A percentile compares a stretch with the other conserved stretches of the same genome.
These are phyloP conservation scores for Pestalotiopsis sp. DNA, from an alignment of 2,329 filamentous ascomycete genomes.

Conservation along the genomic window DNA sequence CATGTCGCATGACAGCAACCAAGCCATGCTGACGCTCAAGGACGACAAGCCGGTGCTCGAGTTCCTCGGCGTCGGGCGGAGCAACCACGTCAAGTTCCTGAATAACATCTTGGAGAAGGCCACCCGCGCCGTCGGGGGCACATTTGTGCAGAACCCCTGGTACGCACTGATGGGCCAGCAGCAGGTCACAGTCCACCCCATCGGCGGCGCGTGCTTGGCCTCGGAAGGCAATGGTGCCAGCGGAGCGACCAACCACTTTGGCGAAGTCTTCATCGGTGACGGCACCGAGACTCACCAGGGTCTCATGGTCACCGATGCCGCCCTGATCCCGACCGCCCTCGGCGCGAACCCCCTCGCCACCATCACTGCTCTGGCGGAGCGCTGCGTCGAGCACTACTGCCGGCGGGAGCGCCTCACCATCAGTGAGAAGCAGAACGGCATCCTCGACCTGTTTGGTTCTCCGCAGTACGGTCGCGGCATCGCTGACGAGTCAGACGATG, in stretches of 20 bases:
- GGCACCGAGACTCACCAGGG: constrained; percentile 54
- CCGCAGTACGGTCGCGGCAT: constrained; percentile 40
- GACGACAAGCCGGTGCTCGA: constrained; percentile 61
- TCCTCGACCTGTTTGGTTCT: constrained; percentile 56
- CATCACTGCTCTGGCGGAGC: constrained; percentile 68
- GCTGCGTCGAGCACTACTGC: constrained; percentile 56
- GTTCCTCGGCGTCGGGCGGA: constrained; percentile 60
- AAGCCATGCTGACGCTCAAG: constrained; percentile 60
- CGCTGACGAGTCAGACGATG: constrained; percentile 20
- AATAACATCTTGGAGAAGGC: constrained; percentile 54
- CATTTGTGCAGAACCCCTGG: constrained; percentile 60
- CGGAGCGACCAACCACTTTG: constrained; percentile 63
- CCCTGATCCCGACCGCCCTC: constrained; percentile 62
- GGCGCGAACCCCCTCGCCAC: constrained; percentile 71
- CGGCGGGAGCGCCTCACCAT: constrained; percentile 43
- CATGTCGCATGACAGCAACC: constrained; percentile 68
- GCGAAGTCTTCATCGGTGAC: constrained; percentile 58
- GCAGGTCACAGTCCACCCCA: constrained; percentile 66
- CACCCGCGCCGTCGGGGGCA: constrained; percentile 60
- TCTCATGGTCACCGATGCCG: constrained; percentile 63
- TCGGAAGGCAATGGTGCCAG: constrained; percentile 55
- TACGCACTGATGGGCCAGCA: constrained; percentile 56
- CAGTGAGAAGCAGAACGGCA: constrained; percentile 44
- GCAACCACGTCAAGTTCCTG: constrained; percentile 54
- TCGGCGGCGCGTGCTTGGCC: constrained; percentile 67